A percentile compares a stretch with the other conserved stretches of the same genome.
phyloP scores from a whole-genome alignment of 768 basidiomycete genomes.

The Phaffia australis region DNA sequence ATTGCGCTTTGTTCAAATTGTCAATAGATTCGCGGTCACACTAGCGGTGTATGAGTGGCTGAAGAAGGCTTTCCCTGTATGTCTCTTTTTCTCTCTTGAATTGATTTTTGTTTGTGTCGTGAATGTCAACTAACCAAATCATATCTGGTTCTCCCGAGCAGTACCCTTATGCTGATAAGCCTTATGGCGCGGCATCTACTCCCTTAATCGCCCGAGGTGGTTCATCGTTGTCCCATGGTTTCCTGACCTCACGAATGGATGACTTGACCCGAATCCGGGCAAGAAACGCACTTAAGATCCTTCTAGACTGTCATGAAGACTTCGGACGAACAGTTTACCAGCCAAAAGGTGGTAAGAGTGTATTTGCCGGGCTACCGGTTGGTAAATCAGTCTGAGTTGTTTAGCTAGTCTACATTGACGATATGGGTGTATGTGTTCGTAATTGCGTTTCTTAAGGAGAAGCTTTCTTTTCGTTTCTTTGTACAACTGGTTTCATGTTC shows the following conservation, averaged over 20 bases:
- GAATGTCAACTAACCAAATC: no score
- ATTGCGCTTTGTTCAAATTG: slow-evolving; percentile 25
- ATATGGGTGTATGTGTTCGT: no score
- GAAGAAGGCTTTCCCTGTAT: slow-evolving; percentile 22
- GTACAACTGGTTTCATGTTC: no score
- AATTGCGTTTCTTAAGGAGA: no score
- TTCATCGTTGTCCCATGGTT: background rate
- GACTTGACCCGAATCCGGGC: slow-evolving; percentile 84
- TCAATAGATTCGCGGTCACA: slow-evolving; percentile 75
- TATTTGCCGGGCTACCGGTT: slow-evolving; percentile 1
- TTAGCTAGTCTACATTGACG: no score
- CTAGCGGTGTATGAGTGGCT: slow-evolving; percentile 50
- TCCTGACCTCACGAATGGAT: slow-evolving; percentile 44
- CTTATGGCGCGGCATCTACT: slow-evolving; percentile 44
- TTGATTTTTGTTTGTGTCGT: background rate
- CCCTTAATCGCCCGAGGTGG: slow-evolving; percentile 50
- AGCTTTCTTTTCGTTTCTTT: no score
- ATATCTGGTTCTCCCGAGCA: background rate
- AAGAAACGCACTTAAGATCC: slow-evolving; percentile 84
- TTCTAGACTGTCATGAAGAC: slow-evolving; percentile 42
- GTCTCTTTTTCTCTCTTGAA: background rate
- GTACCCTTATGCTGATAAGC: slow-evolving; percentile 57
- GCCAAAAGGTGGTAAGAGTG: slow-evolving; percentile 13
- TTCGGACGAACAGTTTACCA: slow-evolving; percentile 16
- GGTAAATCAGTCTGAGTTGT: no score